phyloP scores from a whole-genome alignment of 1,284 basidiomycete species.

The Sporisorium graminicola region DNA sequence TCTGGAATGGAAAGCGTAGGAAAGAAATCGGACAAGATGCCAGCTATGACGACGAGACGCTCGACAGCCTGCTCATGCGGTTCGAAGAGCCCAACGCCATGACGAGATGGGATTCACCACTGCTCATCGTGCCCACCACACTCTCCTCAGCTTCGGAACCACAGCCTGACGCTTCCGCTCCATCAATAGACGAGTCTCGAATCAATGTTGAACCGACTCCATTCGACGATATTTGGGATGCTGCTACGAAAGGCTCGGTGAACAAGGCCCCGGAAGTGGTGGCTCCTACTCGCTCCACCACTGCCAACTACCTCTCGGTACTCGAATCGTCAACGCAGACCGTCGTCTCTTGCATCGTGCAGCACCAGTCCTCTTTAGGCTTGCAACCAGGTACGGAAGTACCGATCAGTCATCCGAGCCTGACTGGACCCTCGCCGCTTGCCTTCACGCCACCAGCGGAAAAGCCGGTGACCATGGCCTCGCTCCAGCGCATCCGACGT shows the following conservation, averaged over 20 bases:
- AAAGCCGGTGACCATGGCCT: conserved; percentile 35
- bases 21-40: conserved; percentile 69
- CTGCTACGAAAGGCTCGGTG: conserved; percentile 81
- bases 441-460: conserved; percentile 45
- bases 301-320: conserved; percentile 70
- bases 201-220: conserved; percentile 74
- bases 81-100: conserved; percentile 97
- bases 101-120: conserved; percentile 95
- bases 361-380: conserved; percentile 36
- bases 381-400: conserved; percentile 33
- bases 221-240: conserved; percentile 81
- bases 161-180: not conserved
- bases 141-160: not conserved
- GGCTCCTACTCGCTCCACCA: conserved; percentile 72
- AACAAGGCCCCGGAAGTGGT: conserved; percentile 89
- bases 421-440: conserved; percentile 24
- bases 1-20: conserved; percentile 78
- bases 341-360: conserved; percentile 57
- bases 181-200: conserved; percentile 76
- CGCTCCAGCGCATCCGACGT: conserved; percentile 59
- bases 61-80: conserved; percentile 88
- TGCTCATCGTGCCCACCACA: conserved; percentile 79
- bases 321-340: conserved; percentile 66
- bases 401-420: conserved; percentile 24
- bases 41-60: conserved; percentile 81